Percentiles rank a stretch among this genome's conserved stretches.
Conservation (phyloP, 31 red algal genomes). For the Odonthalia washingtoniensis region DNA sequence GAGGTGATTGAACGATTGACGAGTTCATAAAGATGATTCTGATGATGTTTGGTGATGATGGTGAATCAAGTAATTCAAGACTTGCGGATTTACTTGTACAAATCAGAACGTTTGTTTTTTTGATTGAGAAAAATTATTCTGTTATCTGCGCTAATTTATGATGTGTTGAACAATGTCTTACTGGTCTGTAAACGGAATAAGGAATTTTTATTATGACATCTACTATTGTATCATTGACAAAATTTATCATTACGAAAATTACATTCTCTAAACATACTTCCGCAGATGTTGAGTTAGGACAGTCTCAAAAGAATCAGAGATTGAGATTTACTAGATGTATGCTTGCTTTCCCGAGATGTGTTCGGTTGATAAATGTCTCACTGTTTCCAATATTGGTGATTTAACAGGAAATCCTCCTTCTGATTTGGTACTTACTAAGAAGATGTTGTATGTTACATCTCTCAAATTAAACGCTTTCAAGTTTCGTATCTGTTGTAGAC, state of each 20-base stretch:
- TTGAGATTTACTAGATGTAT: slow-evolving; percentile 73
- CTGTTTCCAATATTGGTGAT: not conserved
- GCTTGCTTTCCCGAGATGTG: slow-evolving; percentile 67
- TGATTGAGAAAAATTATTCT: slow-evolving; percentile 54
- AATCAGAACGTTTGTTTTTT: slow-evolving; percentile 56
- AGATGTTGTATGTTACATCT: slow-evolving; percentile 48
- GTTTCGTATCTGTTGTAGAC: slow-evolving; percentile 59
- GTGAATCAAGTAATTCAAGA: slow-evolving; percentile 26
- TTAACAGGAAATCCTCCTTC: no score
- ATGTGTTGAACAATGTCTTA: slow-evolving; percentile 34
- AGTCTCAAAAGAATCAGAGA: slow-evolving; percentile 72
- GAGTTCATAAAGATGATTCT: not conserved
- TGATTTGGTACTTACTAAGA: slow-evolving; percentile 23
- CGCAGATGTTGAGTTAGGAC: slow-evolving; percentile 39
- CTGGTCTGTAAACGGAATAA: slow-evolving; percentile 62
- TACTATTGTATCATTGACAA: slow-evolving; percentile 64
- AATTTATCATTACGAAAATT: slow-evolving; percentile 65
- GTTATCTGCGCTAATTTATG: slow-evolving; percentile 41
- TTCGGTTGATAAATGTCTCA: slow-evolving; percentile 49
- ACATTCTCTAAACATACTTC: slow-evolving; percentile 49
- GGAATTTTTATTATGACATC: slow-evolving; percentile 37
- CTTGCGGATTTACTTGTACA: slow-evolving; percentile 65
- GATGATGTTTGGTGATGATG: slow-evolving; percentile 13
- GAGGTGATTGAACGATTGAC: no score
- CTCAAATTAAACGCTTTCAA: slow-evolving; percentile 57